A percentile compares a stretch with the other conserved stretches of the same genome.
phyloP scores from a whole-genome alignment of 78 protist genomes.

The Andalucia godoyi region DNA sequence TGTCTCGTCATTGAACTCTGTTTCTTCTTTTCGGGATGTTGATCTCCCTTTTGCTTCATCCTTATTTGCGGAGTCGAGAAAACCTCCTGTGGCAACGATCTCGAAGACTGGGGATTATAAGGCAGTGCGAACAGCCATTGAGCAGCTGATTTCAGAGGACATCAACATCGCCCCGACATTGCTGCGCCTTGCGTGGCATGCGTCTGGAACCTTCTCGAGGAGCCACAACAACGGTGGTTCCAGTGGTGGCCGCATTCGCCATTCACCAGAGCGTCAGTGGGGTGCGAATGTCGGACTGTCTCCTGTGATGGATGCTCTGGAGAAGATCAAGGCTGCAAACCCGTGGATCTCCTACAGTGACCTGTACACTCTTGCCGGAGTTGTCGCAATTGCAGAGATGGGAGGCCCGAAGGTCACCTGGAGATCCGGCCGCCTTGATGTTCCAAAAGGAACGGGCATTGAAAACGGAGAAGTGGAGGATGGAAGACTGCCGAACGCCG shows the following conservation, averaged over 20 bases:
- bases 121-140: not conserved
- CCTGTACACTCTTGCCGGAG: conserved; percentile 48
- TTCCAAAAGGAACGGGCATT: not conserved
- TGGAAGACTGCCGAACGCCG: conserved; percentile 26
- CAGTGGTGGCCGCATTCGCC: conserved; percentile 45
- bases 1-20: not conserved
- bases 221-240: conserved; percentile 29
- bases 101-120: not conserved
- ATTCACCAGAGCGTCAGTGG: conserved; percentile 32
- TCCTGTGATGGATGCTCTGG: conserved; percentile 23
- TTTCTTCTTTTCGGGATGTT: not conserved
- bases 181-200: conserved; percentile 66
- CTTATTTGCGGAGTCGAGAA: too few species aligned
- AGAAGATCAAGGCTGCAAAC: conserved; percentile 17
- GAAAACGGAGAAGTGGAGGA: conserved; percentile 4
- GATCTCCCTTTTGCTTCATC: not conserved
- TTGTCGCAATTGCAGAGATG: conserved; percentile 34
- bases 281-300: conserved; percentile 57
- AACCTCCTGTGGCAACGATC: too few species aligned
- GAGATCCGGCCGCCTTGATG: conserved; percentile 46
- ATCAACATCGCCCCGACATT: conserved; percentile 25
- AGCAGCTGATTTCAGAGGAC: not conserved
- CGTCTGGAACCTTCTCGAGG: conserved; percentile 37
- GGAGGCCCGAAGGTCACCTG: conserved; percentile 57
- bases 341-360: conserved; percentile 44